phyloP scores from a whole-genome alignment of 768 basidiomycete species.

The Tulasnella calospora region DNA sequence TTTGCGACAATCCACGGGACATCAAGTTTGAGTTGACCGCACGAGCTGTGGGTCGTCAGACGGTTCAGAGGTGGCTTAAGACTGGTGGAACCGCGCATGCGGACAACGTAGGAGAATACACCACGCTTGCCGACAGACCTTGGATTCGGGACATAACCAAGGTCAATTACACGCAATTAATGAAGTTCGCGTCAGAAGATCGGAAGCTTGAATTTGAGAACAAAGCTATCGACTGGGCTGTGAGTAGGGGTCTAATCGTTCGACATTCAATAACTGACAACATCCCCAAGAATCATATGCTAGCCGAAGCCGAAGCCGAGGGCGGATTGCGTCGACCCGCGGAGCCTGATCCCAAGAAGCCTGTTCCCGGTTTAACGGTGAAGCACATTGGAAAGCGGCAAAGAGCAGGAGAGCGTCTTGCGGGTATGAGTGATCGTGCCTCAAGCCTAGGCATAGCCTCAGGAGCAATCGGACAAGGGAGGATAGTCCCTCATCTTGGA shows the following conservation, averaged over 20 bases:
- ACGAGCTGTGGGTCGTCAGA: constrained; percentile 78
- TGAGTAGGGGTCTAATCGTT: constrained; percentile 38
- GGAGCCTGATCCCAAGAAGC: background rate
- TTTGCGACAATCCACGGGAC: constrained; percentile 93
- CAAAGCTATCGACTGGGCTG: constrained; percentile 62
- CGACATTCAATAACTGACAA: constrained; percentile 24
- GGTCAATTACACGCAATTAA: constrained; percentile 69
- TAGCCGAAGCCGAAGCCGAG: constrained; percentile 59
- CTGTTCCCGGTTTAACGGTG: constrained; percentile 7
- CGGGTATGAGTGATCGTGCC: constrained; percentile 23
- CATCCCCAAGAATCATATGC: constrained; percentile 53
- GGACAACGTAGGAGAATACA: constrained; percentile 46
- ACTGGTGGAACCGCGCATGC: constrained; percentile 43
- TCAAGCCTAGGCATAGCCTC: constrained; percentile 22
- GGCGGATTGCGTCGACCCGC: constrained; percentile 34
- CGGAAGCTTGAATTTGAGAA: constrained; percentile 48
- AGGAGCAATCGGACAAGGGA: constrained; percentile 20
- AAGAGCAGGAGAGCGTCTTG: constrained; percentile 26
- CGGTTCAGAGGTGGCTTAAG: constrained; percentile 15
- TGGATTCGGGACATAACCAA: constrained; percentile 60
- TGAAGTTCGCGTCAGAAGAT: constrained; percentile 52
- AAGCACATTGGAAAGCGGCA: constrained; percentile 20
- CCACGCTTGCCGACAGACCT: constrained; percentile 39
- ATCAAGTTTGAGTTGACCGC: constrained; percentile 84
- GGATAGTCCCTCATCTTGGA: background rate